Base-by-base conservation (phyloP, 495 filamentous ascomycete genomes). In the Neurospora sp. region DNA sequence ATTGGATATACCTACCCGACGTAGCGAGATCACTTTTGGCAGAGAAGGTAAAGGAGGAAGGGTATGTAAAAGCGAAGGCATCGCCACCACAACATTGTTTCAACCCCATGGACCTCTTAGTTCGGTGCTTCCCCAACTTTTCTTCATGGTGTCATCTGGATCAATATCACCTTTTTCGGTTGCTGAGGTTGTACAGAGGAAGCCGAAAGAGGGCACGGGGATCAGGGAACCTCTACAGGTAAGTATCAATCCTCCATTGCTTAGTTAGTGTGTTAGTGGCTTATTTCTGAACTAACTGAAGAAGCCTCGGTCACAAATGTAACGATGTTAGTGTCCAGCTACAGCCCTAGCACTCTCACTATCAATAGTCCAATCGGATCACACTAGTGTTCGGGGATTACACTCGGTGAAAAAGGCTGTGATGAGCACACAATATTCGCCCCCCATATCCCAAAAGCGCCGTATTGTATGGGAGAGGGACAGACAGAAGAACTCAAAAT, bases 21-120 rank as follows among this genome's bases (percentile, higher is more conserved):
- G 5, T 61, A 31, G 27, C 53, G 53, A 22, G 44, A 48, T 48
- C 18, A 22, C 35, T 37, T 37, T 37, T 37, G 35, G 35, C 35
- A 37, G 35, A 37, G 35, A 37, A 37, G 35, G 35, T 37, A 37
- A 37, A 16, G 53, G 27, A 66, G 14, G 27, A 18, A 8, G 6
- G 8, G 5, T 2, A 66, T 9, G 20, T 66, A 18, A 35, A 66
- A 27, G 6, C 27, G 48, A 37, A 66, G 27, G 53, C 53, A 66
- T 66, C 53, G 53, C 53, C 53, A 35, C 53, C 53, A 66, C 53
- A 66, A 66, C 14, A 66, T 66, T 66, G 53, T 66, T 66, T 66
- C 53, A 66, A 66, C 53, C 27, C 53, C 53, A 35, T 66, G 53
- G 5, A 18, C 16, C 14, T 3, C 14, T 66, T 8, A 35, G 12